phyloP scores from a whole-genome alignment of 1,284 basidiomycete genomes.

The Boletus albobrunnescens region DNA sequence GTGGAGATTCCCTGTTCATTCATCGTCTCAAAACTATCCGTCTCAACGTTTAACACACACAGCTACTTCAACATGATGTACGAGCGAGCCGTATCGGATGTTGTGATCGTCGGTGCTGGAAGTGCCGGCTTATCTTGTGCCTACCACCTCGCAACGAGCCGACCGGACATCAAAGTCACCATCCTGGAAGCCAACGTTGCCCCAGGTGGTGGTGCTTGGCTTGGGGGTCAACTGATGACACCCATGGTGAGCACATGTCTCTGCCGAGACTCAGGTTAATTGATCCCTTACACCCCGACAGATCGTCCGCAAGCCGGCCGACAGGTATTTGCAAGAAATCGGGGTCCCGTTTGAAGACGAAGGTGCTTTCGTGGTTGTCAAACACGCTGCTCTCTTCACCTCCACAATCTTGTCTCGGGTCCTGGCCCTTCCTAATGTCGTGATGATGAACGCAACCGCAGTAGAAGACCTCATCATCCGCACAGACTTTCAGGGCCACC shows the following conservation, averaged over 20 bases:
- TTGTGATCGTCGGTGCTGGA: slow-evolving; percentile 79
- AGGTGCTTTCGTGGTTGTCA: slow-evolving; percentile 75
- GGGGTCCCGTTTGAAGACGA: slow-evolving; percentile 82
- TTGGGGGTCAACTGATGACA: slow-evolving; percentile 81
- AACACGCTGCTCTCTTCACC: slow-evolving; percentile 80
- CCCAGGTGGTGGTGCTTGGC: slow-evolving; percentile 78
- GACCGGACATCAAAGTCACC: slow-evolving; percentile 76
- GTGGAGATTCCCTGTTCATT: slow-evolving; percentile 31
- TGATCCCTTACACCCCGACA: slow-evolving; percentile 21
- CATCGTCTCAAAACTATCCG: background rate
- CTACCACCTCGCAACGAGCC: slow-evolving; percentile 64
- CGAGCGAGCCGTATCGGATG: slow-evolving; percentile 70
- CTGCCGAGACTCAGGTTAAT: background rate
- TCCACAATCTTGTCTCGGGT: slow-evolving; percentile 75
- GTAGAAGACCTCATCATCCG: slow-evolving; percentile 76
- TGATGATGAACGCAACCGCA: slow-evolving; percentile 73
- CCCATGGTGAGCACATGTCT: slow-evolving; percentile 55
- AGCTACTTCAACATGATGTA: slow-evolving; percentile 74
- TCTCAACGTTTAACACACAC: slow-evolving; percentile 7
- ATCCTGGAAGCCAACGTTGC: slow-evolving; percentile 82
- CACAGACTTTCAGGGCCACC: slow-evolving; percentile 52
- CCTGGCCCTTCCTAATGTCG: slow-evolving; percentile 71
- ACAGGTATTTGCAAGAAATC: slow-evolving; percentile 69
- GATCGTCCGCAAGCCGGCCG: slow-evolving; percentile 80
- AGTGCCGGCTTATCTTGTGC: slow-evolving; percentile 79